Conservation (phyloP, 169 alveolate genomes). For the Plasmodium relictum region DNA sequence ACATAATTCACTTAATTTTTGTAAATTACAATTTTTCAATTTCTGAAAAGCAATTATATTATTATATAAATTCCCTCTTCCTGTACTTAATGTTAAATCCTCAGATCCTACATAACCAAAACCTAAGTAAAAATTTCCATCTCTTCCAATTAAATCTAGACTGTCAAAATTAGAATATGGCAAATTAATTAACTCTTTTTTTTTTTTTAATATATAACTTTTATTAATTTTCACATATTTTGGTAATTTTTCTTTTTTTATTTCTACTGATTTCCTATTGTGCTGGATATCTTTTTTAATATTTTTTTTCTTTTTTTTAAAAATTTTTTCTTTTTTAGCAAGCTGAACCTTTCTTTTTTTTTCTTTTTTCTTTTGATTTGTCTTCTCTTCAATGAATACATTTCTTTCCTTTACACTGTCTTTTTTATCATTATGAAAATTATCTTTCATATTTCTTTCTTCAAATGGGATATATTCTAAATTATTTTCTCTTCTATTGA, state of each 20-base stretch:
- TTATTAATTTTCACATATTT: conserved; percentile 73
- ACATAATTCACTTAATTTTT: conserved; percentile 70
- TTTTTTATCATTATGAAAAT: background rate
- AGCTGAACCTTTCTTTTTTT: background rate
- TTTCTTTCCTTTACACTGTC: background rate
- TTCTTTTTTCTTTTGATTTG: background rate
- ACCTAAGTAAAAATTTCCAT: conserved; percentile 89
- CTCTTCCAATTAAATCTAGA: conserved; percentile 88
- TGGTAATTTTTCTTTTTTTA: conserved; percentile 15
- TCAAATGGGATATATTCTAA: too few species aligned
- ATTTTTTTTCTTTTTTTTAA: background rate
- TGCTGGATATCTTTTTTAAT: background rate
- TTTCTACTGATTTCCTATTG: background rate
- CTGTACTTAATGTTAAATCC: conserved; percentile 81
- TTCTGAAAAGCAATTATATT: conserved; percentile 77
- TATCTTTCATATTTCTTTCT: background rate
- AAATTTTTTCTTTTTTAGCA: conserved; percentile 2
- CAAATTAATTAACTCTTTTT: conserved; percentile 75
- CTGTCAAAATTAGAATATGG: conserved; percentile 85
- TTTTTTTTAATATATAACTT: conserved; percentile 61
- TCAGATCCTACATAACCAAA: conserved; percentile 88
- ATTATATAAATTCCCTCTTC: conserved; percentile 85
- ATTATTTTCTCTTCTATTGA: too few species aligned
- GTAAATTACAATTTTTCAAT: conserved; percentile 48
- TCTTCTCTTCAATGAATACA: background rate